A percentile compares a stretch with the other conserved stretches of the same genome.
phyloP scores from a whole-genome alignment of 345 rosid species.

The Cochlearia excelsa region DNA sequence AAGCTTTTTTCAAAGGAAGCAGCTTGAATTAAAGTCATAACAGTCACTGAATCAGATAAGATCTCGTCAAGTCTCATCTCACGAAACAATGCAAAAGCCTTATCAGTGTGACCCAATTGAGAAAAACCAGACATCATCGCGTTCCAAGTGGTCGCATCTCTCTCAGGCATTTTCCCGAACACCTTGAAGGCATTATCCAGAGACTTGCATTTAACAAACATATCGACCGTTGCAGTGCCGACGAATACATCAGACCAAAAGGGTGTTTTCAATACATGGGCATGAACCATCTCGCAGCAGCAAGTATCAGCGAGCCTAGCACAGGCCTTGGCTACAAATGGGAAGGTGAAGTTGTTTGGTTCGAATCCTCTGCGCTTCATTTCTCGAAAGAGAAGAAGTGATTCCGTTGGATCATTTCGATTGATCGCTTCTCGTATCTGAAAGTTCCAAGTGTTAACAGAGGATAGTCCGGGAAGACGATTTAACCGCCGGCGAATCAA shows the following conservation, averaged over 20 bases:
- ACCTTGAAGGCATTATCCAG: slow-evolving; percentile 37
- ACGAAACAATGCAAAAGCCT: slow-evolving; percentile 32
- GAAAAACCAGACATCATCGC: slow-evolving; percentile 55
- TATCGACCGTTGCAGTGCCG: slow-evolving; percentile 48
- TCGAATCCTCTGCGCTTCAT: slow-evolving; percentile 44
- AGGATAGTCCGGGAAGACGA: slow-evolving; percentile 16
- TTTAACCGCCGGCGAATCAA: slow-evolving; percentile 24
- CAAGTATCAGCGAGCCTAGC: slow-evolving; percentile 40
- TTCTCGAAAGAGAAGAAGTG: slow-evolving; percentile 46
- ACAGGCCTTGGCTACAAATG: slow-evolving; percentile 61
- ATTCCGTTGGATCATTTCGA: slow-evolving; percentile 34
- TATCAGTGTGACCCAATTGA: slow-evolving; percentile 36
- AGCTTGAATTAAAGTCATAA: slow-evolving; percentile 45
- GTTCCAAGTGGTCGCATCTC: slow-evolving; percentile 62
- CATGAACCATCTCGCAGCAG: slow-evolving; percentile 40
- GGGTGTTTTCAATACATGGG: slow-evolving; percentile 47
- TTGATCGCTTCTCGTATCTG: slow-evolving; percentile 46
- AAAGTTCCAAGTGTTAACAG: slow-evolving; percentile 42
- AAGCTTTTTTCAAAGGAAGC: slow-evolving; percentile 17
- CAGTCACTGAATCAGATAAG: slow-evolving; percentile 53
- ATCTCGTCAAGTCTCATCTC: slow-evolving; percentile 48
- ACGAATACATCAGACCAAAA: slow-evolving; percentile 45
- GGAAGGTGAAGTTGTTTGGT: slow-evolving; percentile 58
- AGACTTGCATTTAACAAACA: slow-evolving; percentile 44
- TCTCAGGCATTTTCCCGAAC: slow-evolving; percentile 54